Evolutionary conservation across 108 stramenopile genomes (phyloP).

Genomic region (Discostella pseudostelligera): DNA sequence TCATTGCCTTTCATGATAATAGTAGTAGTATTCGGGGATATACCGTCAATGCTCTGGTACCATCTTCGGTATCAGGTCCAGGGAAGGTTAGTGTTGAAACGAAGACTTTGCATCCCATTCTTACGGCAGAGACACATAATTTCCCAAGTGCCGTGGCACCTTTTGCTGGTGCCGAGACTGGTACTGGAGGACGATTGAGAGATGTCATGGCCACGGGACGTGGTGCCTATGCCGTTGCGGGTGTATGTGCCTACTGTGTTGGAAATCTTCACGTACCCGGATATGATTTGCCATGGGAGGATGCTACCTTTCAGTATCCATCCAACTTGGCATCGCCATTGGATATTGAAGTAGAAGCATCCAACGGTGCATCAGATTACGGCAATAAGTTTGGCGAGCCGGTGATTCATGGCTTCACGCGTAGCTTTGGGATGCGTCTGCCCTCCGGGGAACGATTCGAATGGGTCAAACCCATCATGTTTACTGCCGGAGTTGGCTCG

Average conservation of each 20-base stretch:
- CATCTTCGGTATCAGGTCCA: conserved; percentile 54
- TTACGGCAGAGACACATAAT: conserved; percentile 99
- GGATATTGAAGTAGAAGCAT: conserved; percentile 92
- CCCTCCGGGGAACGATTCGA: conserved; percentile 91
- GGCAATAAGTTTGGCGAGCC: conserved; percentile 99
- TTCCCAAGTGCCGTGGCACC: conserved; percentile 99
- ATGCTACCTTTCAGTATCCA: conserved; percentile 84
- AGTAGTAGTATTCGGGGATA: conserved; percentile 93
- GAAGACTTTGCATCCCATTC: conserved; percentile 89
- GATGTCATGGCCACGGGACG: conserved; percentile 99
- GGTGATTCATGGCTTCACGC: conserved; percentile 93
- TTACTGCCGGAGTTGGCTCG: conserved; percentile 96
- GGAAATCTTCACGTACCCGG: conserved; percentile 95
- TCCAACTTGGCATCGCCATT: conserved; percentile 88
- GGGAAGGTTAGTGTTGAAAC: conserved; percentile 54
- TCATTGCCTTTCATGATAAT: conserved; percentile 99
- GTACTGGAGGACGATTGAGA: conserved; percentile 96
- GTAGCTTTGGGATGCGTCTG: conserved; percentile 95
- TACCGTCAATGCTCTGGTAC: conserved; percentile 61
- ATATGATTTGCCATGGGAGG: conserved; percentile 95
- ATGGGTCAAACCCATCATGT: conserved; percentile 99
- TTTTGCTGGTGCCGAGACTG: conserved; percentile 99
- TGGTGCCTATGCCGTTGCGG: conserved; percentile 91
- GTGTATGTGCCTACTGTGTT: conserved; percentile 97
- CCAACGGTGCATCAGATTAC: conserved; percentile 98